Evolutionary conservation across 2,329 filamentous ascomycete species (phyloP), one percentile per base, ranked within the genome.

Genomic region (Chaetomium olivaceum): DNA sequence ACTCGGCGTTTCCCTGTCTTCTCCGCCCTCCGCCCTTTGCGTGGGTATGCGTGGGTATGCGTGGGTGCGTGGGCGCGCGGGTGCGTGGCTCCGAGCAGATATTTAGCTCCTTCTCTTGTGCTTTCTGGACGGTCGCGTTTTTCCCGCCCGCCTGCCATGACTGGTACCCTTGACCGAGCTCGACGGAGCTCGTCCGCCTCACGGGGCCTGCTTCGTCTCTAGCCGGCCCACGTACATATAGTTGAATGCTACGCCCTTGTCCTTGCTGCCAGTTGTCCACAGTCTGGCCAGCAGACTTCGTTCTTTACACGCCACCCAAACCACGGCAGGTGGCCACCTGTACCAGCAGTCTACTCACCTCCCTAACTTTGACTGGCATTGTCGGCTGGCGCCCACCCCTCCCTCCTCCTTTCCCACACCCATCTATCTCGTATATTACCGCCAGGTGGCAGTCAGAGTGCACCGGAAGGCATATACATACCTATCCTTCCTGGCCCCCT

Each of bases 121-220:
- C 39, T 25, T 14, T 27, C 50, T 59, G 46, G 55, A 19, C 14
- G 25, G 55, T 25, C 48, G 33, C 31, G 19, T 50, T 14, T 59
- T 52, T 55, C 48, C 55, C 48, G 16, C 36, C 58, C 52, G 58
- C 54, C 43, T 29, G 51, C 43, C 63, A 67, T 67, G 66, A 65
- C 59, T 36, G 59, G 39, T 33, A 39, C 11, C 46, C 48, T 63
- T 25, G 57, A 23, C 62, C 56, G 51, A 50, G 60, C 64, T 62
- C 56, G 43, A 51, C 56, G 60, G 56, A 63, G 63, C 33, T 54
- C 51, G 27, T 62, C 63, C 46, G 46, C 23, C 39, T 39, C 50
- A 31, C 29, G 14, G 64, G 51, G 31, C 31, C 52, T 51, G 21
- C n/a, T 61, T 23, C 56, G n/a, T 43, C 55, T 57, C 60, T 46